phyloP scores from a whole-genome alignment of 352 stramenopile species.

The Blastocystis sp. region DNA sequence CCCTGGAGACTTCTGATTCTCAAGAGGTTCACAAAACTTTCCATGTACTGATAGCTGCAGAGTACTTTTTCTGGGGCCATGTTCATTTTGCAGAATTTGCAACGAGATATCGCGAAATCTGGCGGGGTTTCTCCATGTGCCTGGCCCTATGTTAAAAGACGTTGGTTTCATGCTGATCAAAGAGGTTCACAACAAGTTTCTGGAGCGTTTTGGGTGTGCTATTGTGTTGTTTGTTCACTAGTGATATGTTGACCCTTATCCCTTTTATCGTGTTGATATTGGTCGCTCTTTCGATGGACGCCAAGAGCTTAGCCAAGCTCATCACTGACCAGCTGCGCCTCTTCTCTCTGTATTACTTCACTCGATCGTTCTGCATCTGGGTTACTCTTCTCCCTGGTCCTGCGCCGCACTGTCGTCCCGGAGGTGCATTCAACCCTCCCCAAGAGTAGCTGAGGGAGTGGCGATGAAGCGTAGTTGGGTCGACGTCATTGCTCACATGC shows the following conservation, averaged over 20 bases:
- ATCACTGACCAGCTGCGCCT: not conserved
- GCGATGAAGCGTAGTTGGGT: slow-evolving; percentile 6
- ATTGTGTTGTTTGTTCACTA: not conserved
- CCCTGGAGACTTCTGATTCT: not conserved
- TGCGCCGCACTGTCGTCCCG: slow-evolving; percentile 24
- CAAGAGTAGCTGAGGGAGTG: not conserved
- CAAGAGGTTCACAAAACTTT: slow-evolving; percentile 16
- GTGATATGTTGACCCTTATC: slow-evolving; percentile 33
- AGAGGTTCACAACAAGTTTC: slow-evolving; percentile 14
- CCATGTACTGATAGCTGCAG: not conserved
- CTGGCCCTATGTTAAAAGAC: slow-evolving; percentile 33
- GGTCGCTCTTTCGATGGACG: not conserved
- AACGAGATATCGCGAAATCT: slow-evolving; percentile 57
- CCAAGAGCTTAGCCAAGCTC: not conserved
- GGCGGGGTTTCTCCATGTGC: slow-evolving; percentile 20
- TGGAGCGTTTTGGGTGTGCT: not conserved
- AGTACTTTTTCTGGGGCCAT: not conserved
- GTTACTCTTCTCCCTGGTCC: slow-evolving; percentile 49
- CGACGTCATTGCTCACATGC: slow-evolving; percentile 45
- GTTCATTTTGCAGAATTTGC: slow-evolving; percentile 8
- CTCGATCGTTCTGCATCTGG: slow-evolving; percentile 4
- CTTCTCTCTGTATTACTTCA: slow-evolving; percentile 54
- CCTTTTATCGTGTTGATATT: slow-evolving; percentile 16
- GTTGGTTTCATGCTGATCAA: slow-evolving; percentile 37
- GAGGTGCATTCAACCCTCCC: slow-evolving; percentile 37